Evolutionary conservation across 257 asterid species (phyloP).

Genomic region (Jacaranda copaia): DNA sequence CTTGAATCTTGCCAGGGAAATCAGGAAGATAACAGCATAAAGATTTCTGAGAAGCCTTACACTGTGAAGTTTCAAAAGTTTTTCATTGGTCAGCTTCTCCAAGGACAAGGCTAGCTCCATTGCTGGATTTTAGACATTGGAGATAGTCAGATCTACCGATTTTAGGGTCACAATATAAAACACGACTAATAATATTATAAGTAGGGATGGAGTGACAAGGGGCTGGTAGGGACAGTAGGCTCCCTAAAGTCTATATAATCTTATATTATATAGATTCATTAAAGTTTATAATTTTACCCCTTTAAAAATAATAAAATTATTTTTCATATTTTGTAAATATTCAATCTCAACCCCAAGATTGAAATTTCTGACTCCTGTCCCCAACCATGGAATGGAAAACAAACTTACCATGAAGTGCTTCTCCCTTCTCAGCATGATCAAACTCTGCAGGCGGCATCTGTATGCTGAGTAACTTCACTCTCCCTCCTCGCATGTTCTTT

Average conservation of each 20-base stretch:
- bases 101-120: slow-evolving; percentile 80
- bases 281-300: too few relatives aligned
- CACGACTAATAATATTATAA: background rate
- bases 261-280: background rate
- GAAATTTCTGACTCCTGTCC: too few relatives aligned
- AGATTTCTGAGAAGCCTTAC: slow-evolving; percentile 47
- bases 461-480: slow-evolving; percentile 65
- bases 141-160: background rate
- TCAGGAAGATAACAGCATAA: background rate
- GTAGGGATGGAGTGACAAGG: too few relatives aligned
- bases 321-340: too few relatives aligned
- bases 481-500: slow-evolving; percentile 88
- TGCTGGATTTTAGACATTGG: slow-evolving; percentile 54
- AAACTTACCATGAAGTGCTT: slow-evolving; percentile 72
- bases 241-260: too few relatives aligned
- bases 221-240: too few relatives aligned
- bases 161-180: background rate
- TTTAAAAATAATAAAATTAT: too few relatives aligned
- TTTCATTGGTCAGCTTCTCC: slow-evolving; percentile 75
- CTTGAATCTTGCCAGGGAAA: background rate
- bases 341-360: too few relatives aligned
- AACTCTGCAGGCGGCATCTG: slow-evolving; percentile 66
- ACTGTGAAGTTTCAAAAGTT: slow-evolving; percentile 60
- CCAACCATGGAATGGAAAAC: background rate
- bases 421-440: slow-evolving; percentile 84